phyloP scores from a whole-genome alignment of 2,329 filamentous ascomycete genomes.

The Aspergillus jensenii region DNA sequence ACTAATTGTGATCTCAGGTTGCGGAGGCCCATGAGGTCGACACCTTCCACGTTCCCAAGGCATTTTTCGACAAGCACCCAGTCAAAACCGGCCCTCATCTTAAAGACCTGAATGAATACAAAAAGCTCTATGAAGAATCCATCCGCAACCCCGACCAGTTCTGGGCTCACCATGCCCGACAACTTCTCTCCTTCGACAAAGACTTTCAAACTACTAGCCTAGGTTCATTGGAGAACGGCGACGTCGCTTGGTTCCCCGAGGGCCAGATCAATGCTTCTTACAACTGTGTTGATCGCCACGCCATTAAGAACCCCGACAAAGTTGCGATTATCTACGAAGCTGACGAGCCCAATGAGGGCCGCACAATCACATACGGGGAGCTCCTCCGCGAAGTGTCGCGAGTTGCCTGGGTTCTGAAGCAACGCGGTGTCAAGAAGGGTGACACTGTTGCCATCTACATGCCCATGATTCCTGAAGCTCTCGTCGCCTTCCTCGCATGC shows the following conservation, averaged over 20 bases:
- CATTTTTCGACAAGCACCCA: slow-evolving; percentile 60
- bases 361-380: slow-evolving; percentile 88
- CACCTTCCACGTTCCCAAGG: slow-evolving; percentile 57
- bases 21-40: slow-evolving; percentile 50
- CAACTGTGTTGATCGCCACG: slow-evolving; percentile 96
- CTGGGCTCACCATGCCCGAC: slow-evolving; percentile 82
- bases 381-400: slow-evolving; percentile 88
- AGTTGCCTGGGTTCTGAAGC: slow-evolving; percentile 82
- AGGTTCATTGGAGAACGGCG: slow-evolving; percentile 74
- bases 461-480: slow-evolving; percentile 96
- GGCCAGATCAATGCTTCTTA: slow-evolving; percentile 92
- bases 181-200: slow-evolving; percentile 83
- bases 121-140: slow-evolving; percentile 72
- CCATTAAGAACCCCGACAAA: slow-evolving; percentile 89
- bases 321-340: slow-evolving; percentile 98
- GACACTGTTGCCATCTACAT: slow-evolving; percentile 97
- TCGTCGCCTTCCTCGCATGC: slow-evolving; percentile 89
- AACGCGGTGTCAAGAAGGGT: slow-evolving; percentile 95
- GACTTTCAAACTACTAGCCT: slow-evolving; percentile 88
- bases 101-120: slow-evolving; percentile 61
- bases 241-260: slow-evolving; percentile 93
- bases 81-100: slow-evolving; percentile 54
- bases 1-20: slow-evolving; percentile 29
- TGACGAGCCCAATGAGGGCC: slow-evolving; percentile 83
- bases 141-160: slow-evolving; percentile 87